Evolutionary conservation across 2,329 filamentous ascomycete genomes (phyloP).

Genomic region (Pseudodiploospora longispora): DNA sequence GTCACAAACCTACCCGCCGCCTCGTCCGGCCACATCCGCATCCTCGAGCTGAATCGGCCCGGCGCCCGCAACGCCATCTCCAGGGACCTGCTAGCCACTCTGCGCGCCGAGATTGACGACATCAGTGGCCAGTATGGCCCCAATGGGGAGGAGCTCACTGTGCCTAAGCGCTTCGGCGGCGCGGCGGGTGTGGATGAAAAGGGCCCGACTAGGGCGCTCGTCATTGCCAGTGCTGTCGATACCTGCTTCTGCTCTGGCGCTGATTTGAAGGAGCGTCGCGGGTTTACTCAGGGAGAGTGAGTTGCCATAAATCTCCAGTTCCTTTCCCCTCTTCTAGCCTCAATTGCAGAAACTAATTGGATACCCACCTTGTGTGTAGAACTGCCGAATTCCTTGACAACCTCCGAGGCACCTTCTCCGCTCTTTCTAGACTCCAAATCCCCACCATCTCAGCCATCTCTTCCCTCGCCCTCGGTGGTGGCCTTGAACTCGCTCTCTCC

Average conservation of each 20-base stretch:
- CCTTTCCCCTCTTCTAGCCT: too few relatives aligned
- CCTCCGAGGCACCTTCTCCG: slow-evolving; percentile 68
- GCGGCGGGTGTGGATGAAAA: slow-evolving; percentile 34
- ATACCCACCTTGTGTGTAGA: slow-evolving; percentile 34
- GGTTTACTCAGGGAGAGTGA: slow-evolving; percentile 71
- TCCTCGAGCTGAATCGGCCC: slow-evolving; percentile 82
- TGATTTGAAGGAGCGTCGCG: slow-evolving; percentile 80
- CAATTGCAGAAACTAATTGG: not conserved
- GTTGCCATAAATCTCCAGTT: slow-evolving; percentile 17
- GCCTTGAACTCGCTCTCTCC: slow-evolving; percentile 83
- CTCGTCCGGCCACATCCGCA: slow-evolving; percentile 72
- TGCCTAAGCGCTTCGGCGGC: slow-evolving; percentile 34
- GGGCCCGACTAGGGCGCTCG: slow-evolving; percentile 66
- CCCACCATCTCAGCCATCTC: slow-evolving; percentile 86
- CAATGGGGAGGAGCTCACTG: slow-evolving; percentile 43
- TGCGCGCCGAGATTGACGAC: slow-evolving; percentile 64
- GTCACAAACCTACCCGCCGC: slow-evolving; percentile 70
- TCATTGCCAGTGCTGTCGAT: slow-evolving; percentile 80
- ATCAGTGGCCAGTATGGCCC: slow-evolving; percentile 56
- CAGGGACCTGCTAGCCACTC: slow-evolving; percentile 60
- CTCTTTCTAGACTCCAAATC: slow-evolving; percentile 68
- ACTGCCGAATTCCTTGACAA: slow-evolving; percentile 69
- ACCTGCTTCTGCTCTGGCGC: slow-evolving; percentile 88
- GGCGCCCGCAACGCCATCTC: slow-evolving; percentile 87
- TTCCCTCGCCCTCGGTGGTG: slow-evolving; percentile 82